A percentile compares a stretch with the other conserved stretches of the same genome.
Conservation (phyloP, 2,329 filamentous ascomycete species). For the Beauveria australis region DNA sequence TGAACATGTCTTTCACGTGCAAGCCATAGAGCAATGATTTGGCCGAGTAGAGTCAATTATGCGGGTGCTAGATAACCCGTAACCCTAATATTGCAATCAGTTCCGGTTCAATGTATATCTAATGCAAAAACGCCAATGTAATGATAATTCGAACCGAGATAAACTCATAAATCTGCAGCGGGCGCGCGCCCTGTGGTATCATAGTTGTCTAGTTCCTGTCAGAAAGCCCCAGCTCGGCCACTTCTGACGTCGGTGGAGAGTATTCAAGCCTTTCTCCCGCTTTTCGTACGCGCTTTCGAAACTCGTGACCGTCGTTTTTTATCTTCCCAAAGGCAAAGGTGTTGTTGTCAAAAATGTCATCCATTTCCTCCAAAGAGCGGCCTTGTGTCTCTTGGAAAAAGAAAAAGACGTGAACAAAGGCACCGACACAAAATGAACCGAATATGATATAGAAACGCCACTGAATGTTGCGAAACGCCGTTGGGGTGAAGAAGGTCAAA, state of each 20-base stretch:
- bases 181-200: neutral
- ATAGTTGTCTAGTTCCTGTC: constrained; percentile 3
- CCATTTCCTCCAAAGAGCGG: constrained; percentile 12
- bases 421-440: constrained; percentile 11
- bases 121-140: constrained; percentile 3
- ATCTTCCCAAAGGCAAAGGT: constrained; percentile 15
- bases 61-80: neutral
- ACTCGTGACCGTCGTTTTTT: neutral
- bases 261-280: constrained; percentile 7
- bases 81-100: neutral
- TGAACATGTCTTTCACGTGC: too few relatives aligned
- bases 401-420: constrained; percentile 13
- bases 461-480: constrained; percentile 20
- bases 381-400: constrained; percentile 14
- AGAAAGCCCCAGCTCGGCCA: constrained; percentile 7
- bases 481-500: constrained; percentile 25
- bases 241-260: constrained; percentile 10
- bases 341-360: constrained; percentile 13
- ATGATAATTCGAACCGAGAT: neutral
- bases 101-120: neutral
- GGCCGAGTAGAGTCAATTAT: neutral
- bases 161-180: neutral
- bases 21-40: too few relatives aligned
- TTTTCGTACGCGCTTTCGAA: constrained; percentile 8
- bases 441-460: constrained; percentile 17